Conservation (phyloP, 73 alveolate genomes). For the Uronychia setigera region DNA sequence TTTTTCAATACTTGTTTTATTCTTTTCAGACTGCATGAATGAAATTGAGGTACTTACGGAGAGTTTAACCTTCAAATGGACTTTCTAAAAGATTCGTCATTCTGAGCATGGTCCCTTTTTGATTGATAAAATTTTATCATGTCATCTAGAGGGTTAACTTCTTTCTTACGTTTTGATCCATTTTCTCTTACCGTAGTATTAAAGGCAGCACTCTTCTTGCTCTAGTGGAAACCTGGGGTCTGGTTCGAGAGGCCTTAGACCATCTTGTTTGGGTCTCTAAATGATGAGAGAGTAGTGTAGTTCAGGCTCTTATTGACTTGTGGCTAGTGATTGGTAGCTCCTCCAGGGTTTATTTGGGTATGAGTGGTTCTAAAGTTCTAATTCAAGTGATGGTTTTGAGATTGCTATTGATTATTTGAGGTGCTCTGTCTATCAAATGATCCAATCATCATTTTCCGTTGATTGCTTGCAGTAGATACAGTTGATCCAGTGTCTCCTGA, state of each 20-base stretch:
- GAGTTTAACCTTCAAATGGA: background rate
- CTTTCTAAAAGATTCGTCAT: background rate
- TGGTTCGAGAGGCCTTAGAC: background rate
- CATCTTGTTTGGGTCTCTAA: background rate
- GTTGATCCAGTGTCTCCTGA: constrained; percentile 1
- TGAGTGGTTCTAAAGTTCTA: too few relatives aligned
- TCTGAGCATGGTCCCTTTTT: background rate
- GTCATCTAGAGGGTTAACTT: background rate
- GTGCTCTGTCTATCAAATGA: background rate
- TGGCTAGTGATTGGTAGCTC: background rate
- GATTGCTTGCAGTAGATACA: background rate
- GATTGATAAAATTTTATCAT: background rate
- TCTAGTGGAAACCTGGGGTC: background rate
- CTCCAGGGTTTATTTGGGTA: too few relatives aligned
- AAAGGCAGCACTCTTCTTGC: background rate
- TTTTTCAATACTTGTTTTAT: background rate
- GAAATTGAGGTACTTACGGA: background rate
- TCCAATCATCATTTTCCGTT: background rate
- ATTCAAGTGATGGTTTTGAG: too few relatives aligned
- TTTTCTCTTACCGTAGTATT: background rate
- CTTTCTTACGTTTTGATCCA: background rate
- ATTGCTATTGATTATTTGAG: background rate
- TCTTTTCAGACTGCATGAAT: background rate
- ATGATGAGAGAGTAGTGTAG: background rate
- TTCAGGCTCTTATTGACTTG: background rate